These are phyloP conservation scores for Fraxinus ornus DNA, from an alignment of 305 asterid genomes.

Conservation along the genomic window DNA sequence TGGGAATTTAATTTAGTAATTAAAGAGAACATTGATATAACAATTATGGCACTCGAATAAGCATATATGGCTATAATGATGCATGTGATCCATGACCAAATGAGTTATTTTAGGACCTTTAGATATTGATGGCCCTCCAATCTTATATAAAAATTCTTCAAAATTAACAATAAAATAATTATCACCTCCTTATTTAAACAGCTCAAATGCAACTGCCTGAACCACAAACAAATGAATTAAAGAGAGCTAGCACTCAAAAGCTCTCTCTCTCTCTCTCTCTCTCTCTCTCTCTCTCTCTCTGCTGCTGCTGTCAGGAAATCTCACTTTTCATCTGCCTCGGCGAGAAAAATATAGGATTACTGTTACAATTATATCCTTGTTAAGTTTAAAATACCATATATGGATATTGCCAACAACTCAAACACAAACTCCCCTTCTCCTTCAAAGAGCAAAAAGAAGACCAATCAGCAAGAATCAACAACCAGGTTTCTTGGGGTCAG, in stretches of 20 bases:
- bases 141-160: not conserved
- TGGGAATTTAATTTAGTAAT: not conserved
- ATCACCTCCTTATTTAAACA: not conserved
- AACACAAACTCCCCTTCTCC: constrained; percentile 23
- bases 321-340: not conserved
- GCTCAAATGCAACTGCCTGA: not conserved
- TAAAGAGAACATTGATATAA: not conserved
- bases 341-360: not conserved
- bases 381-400: not conserved
- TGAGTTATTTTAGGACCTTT: not conserved
- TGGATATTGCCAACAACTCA: not conserved
- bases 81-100: not conserved
- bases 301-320: not conserved
- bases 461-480: constrained; percentile 21
- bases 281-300: not conserved
- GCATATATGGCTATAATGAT: not conserved
- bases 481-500: constrained; percentile 70
- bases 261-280: not conserved
- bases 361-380: not conserved
- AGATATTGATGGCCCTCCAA: not conserved
- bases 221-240: not conserved
- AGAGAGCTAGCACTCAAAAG: not conserved
- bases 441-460: constrained; percentile 31
- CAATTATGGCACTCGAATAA: not conserved
- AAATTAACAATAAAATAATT: not conserved